Conservation (phyloP, 805 yeast species). For the Candida insectorum region DNA sequence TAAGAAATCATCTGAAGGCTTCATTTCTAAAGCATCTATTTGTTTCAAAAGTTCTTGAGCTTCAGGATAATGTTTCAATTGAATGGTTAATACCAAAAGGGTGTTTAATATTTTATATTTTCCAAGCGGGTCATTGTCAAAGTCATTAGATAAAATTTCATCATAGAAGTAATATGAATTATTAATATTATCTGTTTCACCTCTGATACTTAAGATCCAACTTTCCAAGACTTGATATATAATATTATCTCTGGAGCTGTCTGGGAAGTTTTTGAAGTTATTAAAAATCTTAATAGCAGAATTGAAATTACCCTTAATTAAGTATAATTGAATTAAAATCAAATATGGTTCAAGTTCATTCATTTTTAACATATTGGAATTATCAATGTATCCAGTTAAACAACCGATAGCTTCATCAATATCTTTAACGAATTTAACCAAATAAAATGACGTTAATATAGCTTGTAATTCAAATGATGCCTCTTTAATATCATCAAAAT, state of each 20-base stretch:
- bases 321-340: constrained; percentile 37
- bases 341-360: constrained; percentile 41
- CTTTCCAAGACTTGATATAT: constrained; percentile 78
- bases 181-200: constrained; percentile 39
- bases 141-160: constrained; percentile 61
- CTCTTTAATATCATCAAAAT: constrained; percentile 35
- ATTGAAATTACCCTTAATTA: constrained; percentile 33
- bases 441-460: constrained; percentile 35
- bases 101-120: constrained; percentile 44
- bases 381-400: constrained; percentile 26
- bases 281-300: constrained; percentile 31
- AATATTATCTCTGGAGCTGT: constrained; percentile 55
- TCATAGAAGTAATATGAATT: constrained; percentile 64
- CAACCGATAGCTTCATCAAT: constrained; percentile 34
- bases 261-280: constrained; percentile 31
- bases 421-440: constrained; percentile 33
- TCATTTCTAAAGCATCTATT: constrained; percentile 42
- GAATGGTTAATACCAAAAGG: constrained; percentile 71
- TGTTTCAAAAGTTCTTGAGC: constrained; percentile 57
- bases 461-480: constrained; percentile 40
- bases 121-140: constrained; percentile 36
- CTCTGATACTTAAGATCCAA: constrained; percentile 46
- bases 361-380: constrained; percentile 16
- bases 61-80: constrained; percentile 78
- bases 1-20: constrained; percentile 42